Evolutionary conservation across 768 basidiomycete genomes (phyloP).

Genomic region (Tulasnella sp.): DNA sequence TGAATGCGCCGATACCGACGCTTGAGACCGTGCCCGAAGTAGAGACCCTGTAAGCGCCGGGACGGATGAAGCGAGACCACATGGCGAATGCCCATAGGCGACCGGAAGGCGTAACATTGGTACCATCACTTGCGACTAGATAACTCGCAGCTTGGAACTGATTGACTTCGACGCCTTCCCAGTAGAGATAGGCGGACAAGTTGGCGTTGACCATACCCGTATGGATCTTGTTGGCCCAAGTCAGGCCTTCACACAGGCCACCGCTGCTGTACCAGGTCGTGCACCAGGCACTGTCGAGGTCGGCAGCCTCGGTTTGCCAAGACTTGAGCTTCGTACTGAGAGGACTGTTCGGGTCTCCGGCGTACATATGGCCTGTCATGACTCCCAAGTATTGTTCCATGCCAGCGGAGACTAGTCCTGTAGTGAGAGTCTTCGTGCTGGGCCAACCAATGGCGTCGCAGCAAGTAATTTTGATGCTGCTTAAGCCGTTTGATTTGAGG

Average conservation of each 20-base stretch:
- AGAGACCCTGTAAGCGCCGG: constrained; percentile 31
- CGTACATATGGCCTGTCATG: constrained; percentile 31
- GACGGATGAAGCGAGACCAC: constrained; percentile 34
- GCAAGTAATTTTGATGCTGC: constrained; percentile 31
- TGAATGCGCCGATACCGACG: constrained; percentile 31
- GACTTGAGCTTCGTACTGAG: constrained; percentile 26
- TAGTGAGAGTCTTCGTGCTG: constrained; percentile 26
- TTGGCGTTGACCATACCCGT: constrained; percentile 32
- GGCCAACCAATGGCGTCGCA: constrained; percentile 29
- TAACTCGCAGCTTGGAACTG: constrained; percentile 12
- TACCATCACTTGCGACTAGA: constrained; percentile 19
- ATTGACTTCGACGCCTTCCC: constrained; percentile 31
- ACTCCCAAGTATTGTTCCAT: constrained; percentile 29
- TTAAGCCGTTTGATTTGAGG: not conserved
- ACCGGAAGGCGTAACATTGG: constrained; percentile 11
- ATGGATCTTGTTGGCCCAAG: constrained; percentile 27
- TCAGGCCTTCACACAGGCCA: constrained; percentile 7
- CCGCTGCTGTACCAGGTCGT: constrained; percentile 8
- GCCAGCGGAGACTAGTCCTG: constrained; percentile 27
- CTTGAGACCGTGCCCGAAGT: constrained; percentile 19
- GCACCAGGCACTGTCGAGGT: constrained; percentile 25
- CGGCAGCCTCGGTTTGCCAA: constrained; percentile 35
- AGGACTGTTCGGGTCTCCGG: constrained; percentile 20
- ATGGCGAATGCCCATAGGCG: constrained; percentile 35
- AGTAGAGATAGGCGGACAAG: constrained; percentile 32